Conservation (phyloP, 148 eudicot genomes). For the Hydrangea macrophylla region DNA sequence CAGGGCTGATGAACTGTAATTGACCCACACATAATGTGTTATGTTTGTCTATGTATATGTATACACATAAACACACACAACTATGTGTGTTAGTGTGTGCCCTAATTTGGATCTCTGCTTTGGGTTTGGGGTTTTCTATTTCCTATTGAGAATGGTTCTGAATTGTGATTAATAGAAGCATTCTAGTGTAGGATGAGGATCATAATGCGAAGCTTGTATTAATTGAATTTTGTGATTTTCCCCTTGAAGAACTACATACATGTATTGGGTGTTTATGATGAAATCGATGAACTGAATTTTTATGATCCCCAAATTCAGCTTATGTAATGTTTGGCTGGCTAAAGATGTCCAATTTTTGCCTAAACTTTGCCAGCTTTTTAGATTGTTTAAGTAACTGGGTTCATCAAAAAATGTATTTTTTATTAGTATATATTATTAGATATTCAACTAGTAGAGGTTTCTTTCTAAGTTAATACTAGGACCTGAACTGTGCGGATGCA, state of each 20-base stretch:
- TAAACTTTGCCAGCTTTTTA: not conserved
- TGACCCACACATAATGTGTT: not conserved
- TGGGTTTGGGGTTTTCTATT: not conserved
- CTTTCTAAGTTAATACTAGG: not conserved
- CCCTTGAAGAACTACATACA: not conserved
- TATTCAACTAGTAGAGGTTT: too few species aligned
- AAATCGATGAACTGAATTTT: not conserved
- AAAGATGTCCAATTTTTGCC: not conserved
- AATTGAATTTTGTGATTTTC: not conserved
- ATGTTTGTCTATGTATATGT: not conserved
- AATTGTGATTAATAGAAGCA: not conserved
- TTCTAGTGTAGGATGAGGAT: not conserved
- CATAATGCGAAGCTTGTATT: not conserved
- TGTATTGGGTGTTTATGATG: not conserved
- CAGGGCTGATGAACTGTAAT: not conserved
- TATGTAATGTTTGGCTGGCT: not conserved
- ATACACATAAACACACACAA: not conserved
- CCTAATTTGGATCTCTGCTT: not conserved
- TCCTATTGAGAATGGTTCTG: not conserved
- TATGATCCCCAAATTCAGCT: not conserved
- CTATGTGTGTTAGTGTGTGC: not conserved
- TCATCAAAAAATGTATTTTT: too few species aligned
- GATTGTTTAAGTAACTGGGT: not conserved
- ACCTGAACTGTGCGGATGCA: not conserved
- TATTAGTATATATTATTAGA: not conserved